Percentiles rank a stretch among this genome's conserved stretches.
phyloP scores from a whole-genome alignment of 1,284 basidiomycete genomes.

The Exsudoporus floridanus region DNA sequence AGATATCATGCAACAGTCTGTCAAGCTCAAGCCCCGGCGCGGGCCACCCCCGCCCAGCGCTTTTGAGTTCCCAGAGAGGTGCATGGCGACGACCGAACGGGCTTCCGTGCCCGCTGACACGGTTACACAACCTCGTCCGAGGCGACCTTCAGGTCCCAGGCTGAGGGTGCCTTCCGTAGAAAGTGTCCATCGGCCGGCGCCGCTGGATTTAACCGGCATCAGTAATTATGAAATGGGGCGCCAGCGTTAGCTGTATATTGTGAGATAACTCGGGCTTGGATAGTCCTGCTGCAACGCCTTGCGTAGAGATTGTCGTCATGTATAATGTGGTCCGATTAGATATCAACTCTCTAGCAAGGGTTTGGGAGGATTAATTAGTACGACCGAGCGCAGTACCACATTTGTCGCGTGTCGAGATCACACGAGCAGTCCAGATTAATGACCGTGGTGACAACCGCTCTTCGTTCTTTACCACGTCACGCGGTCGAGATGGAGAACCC shows the following conservation, averaged over 20 bases:
- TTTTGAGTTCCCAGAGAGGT: slow-evolving; percentile 22
- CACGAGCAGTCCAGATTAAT: neutral
- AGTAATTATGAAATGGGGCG: slow-evolving; percentile 10
- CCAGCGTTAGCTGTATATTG: neutral
- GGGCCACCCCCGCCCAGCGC: slow-evolving; percentile 28
- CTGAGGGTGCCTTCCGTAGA: slow-evolving; percentile 28
- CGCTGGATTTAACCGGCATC: slow-evolving; percentile 35
- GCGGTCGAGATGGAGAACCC: slow-evolving; percentile 75
- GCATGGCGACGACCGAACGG: slow-evolving; percentile 4
- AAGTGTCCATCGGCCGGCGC: slow-evolving; percentile 30
- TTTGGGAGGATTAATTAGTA: slow-evolving; percentile 19
- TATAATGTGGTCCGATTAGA: neutral
- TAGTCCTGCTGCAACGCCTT: slow-evolving; percentile 25
- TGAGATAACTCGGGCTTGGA: neutral
- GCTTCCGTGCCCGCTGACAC: slow-evolving; percentile 1
- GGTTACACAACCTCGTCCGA: slow-evolving; percentile 32
- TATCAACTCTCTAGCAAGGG: slow-evolving; percentile 15
- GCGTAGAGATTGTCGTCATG: neutral
- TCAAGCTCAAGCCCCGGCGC: slow-evolving; percentile 28
- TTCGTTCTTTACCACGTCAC: slow-evolving; percentile 5
- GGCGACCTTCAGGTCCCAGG: slow-evolving; percentile 41
- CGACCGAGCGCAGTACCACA: neutral
- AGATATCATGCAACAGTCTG: slow-evolving; percentile 44
- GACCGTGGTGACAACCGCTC: neutral
- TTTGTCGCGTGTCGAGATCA: neutral